Evolutionary conservation across 495 filamentous ascomycete genomes (phyloP), one percentile per base, ranked within the genome.

Genomic region (Podospora pseudopauciseta): DNA sequence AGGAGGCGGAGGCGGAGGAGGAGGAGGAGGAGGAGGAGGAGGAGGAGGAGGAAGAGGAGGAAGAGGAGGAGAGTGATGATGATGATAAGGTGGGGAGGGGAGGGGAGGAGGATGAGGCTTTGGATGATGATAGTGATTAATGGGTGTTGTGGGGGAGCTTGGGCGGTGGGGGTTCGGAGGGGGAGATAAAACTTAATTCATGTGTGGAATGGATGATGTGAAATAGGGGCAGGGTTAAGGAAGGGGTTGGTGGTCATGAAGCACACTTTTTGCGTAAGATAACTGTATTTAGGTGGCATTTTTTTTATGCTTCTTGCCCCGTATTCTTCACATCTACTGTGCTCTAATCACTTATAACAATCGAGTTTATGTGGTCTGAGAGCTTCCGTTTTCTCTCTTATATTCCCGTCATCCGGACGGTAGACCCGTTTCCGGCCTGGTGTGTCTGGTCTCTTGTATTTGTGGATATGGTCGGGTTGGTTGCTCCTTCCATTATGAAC

Each of bases 31-130:
- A 79, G 4, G 76, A 81, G 0, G 78, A 76, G 13, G 84, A 78
- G 44, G 83, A 87, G 20, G 83, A 78, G 6, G 82, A 80, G 9
- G 80, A 81, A 6, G 20, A 20, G 81, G 80, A 1, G 23, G 23
- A 1, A 1, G 23, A 23, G 23, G 23, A 23, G 23, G 23, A 1
- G 23, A 23, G 23, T 19, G 78, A 77, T 2, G 81, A 81, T 0
- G 80, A 78, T 0, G 80, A 81, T 1, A 80, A 82, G 44, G 77
- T 81, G 39, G 74, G 83, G 44, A 77, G 68, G 20, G 79, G 78
- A 7, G 79, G 77, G 15, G 85, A 90, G 19, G 85, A 88, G 67
- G 85, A 90, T 70, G 88, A 91, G 72, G 87, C 87, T 18, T 82
- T 90, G 44, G 89, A 91, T 74, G 80, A 86, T 65, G 86, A 87